Evolutionary conservation across 148 eudicot genomes (phyloP), one percentile per base, ranked within the genome.

Genomic region (Persicaria maculosa): DNA sequence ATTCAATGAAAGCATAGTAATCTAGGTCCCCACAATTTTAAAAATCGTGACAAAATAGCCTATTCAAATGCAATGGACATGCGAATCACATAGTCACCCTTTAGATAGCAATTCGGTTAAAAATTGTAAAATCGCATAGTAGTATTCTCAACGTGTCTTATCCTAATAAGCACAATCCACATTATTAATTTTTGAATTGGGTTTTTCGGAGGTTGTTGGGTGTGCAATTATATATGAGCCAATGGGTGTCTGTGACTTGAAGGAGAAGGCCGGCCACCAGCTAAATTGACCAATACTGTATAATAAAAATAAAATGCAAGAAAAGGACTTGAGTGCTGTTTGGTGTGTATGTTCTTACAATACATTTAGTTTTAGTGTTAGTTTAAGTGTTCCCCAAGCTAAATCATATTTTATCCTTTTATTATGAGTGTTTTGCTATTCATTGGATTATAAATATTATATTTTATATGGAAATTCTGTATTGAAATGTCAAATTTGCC

Each of bases 241-340:
- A 64, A 22, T 64, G 44, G 69, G 43, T 73, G 53, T 53, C 75
- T 73, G 75, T 73, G n/a, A 43, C 75, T 73, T 73, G 1, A 73
- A 73, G 75, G 64, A 57, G 47, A 73, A 73, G 75, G 16, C 61
- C 75, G 75, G 16, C 22, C 75, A 50, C 69, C 69, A 25, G 46
- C 45, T 44, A 16, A 73, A 52, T 12, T 73, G 62, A 54, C 64
- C 61, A 25, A 54, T 54, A 36, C 10, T 44, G 12, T 8, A 62
- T 20, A 3, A n/a, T 15, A 10, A 36, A 62, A 2, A 12, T 11
- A 57, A 3, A 19, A 57, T 9, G 7, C 9, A 16, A 11, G 2
- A 48, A 48, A 48, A 48, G 52, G 12, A 2, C 25, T 22, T 22
- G 25, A 64, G 69, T 64, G 69, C 45, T 4, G 69, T 31, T 64